phyloP scores from a whole-genome alignment of 345 rosid species.

The Brassica carinata region DNA sequence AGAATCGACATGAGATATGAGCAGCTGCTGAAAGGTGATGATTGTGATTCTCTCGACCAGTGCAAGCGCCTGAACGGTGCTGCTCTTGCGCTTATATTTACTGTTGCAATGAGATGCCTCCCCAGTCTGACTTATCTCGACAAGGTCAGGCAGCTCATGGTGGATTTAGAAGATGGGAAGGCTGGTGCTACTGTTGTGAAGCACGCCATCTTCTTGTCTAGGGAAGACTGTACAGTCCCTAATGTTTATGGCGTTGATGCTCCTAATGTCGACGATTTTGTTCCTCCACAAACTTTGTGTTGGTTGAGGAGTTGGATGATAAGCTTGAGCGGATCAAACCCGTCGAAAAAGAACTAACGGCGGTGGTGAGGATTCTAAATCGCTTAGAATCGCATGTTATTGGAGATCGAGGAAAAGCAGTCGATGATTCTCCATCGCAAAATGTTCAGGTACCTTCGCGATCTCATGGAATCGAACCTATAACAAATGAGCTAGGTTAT shows the following conservation, averaged over 20 bases:
- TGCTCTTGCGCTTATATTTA: not conserved
- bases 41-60: not conserved
- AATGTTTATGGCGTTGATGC: not conserved
- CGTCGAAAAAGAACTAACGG: no score
- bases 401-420: no score
- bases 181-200: not conserved
- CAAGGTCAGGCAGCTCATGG: not conserved
- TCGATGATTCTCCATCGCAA: no score
- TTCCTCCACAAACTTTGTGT: not conserved
- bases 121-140: not conserved
- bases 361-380: no score
- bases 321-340: no score
- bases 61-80: not conserved
- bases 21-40: not conserved
- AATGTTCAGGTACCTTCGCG: no score
- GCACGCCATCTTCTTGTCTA: not conserved
- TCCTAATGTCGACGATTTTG: not conserved
- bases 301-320: not conserved
- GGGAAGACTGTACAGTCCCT: not conserved
- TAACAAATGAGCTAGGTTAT: not conserved
- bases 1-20: not conserved
- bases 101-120: not conserved
- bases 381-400: no score
- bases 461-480: no score
- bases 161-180: not conserved